Evolutionary conservation across 305 asterid genomes (phyloP).

Genomic region (Solanum aculeatissimum): DNA sequence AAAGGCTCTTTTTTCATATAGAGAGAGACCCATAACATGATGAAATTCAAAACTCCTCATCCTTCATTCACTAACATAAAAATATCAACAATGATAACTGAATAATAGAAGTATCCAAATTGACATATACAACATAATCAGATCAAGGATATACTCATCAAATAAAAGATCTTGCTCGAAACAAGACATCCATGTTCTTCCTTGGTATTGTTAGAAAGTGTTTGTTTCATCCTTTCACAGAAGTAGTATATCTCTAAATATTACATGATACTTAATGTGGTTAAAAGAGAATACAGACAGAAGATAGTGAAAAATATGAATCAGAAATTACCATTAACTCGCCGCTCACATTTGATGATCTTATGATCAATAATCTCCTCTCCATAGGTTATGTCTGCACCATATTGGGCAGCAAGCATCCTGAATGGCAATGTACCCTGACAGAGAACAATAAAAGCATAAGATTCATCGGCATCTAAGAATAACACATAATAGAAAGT

Average conservation of each 20-base stretch:
- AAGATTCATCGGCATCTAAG: not conserved
- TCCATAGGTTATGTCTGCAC: constrained; percentile 74
- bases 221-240: not conserved
- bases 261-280: not conserved
- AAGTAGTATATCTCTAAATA: not conserved
- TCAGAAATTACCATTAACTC: constrained; percentile 40
- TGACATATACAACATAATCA: not conserved
- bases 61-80: not conserved
- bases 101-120: not conserved
- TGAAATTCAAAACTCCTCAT: not conserved
- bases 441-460: not conserved
- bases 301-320: not conserved
- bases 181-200: not conserved
- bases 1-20: not conserved
- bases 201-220: not conserved
- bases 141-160: not conserved
- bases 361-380: constrained; percentile 95
- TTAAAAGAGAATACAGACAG: not conserved
- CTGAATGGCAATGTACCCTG: constrained; percentile 87
- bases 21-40: not conserved
- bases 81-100: not conserved
- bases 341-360: constrained; percentile 69
- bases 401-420: constrained; percentile 75
- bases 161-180: not conserved
- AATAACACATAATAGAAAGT: not conserved